A percentile compares a stretch with the other conserved stretches of the same genome.
Conservation (phyloP, 148 eudicot species). For the Rhododendron ovatum region DNA sequence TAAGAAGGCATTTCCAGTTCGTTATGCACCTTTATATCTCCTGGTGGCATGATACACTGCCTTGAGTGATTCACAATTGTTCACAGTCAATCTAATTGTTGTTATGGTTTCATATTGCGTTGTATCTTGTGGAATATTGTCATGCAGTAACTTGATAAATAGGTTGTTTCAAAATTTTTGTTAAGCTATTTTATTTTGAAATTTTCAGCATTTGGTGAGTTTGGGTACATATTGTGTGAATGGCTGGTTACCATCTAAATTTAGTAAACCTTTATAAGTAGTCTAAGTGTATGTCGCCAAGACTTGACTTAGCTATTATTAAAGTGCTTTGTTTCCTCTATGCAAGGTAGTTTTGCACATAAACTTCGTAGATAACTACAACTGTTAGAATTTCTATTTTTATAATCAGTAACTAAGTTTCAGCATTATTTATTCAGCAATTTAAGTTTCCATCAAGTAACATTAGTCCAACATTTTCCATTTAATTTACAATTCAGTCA, state of each 20-base stretch:
- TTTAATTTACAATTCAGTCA: background rate
- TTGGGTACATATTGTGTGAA: no score
- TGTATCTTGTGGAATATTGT: constrained; percentile 21
- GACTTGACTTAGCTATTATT: background rate
- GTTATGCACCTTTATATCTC: background rate
- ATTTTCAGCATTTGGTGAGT: no score
- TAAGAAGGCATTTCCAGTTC: background rate
- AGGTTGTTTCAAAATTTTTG: no score
- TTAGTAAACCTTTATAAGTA: background rate
- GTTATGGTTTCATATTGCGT: background rate
- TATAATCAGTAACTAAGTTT: background rate
- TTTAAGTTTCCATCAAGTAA: background rate
- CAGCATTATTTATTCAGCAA: background rate
- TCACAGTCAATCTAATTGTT: background rate
- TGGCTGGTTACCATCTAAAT: no score
- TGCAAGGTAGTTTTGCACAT: background rate
- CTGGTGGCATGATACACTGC: background rate
- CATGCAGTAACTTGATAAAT: constrained; percentile 4
- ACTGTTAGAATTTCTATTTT: background rate
- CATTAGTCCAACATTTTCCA: background rate
- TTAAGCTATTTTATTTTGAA: no score
- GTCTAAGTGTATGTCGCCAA: background rate
- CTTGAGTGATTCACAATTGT: background rate
- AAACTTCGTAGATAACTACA: background rate
- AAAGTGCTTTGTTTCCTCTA: background rate